A percentile compares a stretch with the other conserved stretches of the same genome.
Evolutionary conservation across 2,329 filamentous ascomycete genomes (phyloP).

Genomic region (Colletotrichum salicis): DNA sequence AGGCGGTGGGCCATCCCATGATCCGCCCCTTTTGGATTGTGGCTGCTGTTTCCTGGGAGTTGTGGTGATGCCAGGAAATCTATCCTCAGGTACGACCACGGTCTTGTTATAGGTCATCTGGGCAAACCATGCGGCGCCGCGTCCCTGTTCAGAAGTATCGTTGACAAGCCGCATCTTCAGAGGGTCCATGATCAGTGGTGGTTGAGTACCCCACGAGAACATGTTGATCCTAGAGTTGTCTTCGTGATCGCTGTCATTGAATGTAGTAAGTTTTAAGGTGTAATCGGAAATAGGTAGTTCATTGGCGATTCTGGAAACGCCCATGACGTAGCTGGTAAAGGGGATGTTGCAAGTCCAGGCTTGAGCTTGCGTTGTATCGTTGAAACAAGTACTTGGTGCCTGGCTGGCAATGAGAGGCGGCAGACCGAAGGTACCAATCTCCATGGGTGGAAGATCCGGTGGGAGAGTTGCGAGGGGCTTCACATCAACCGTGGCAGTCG

Average conservation of each 20-base stretch:
- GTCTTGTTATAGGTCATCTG: slow-evolving; percentile 65
- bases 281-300: slow-evolving; percentile 51
- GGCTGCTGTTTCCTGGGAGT: slow-evolving; percentile 42
- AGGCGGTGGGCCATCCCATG: slow-evolving; percentile 14
- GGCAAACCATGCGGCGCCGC: slow-evolving; percentile 67
- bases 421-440: slow-evolving; percentile 66
- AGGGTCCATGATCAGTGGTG: slow-evolving; percentile 55
- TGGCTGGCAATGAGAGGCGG: slow-evolving; percentile 62
- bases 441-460: slow-evolving; percentile 60
- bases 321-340: slow-evolving; percentile 56
- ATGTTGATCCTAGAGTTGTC: slow-evolving; percentile 39
- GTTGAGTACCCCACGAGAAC: slow-evolving; percentile 63
- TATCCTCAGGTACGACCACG: slow-evolving; percentile 60
- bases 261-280: slow-evolving; percentile 49
- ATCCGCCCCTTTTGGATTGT: slow-evolving; percentile 9
- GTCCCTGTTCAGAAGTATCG: slow-evolving; percentile 58
- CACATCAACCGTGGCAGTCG: slow-evolving; percentile 58
- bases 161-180: slow-evolving; percentile 59
- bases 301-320: slow-evolving; percentile 46
- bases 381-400: slow-evolving; percentile 66
- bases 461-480: slow-evolving; percentile 62
- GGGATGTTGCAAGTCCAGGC: slow-evolving; percentile 73
- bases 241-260: slow-evolving; percentile 50
- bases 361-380: slow-evolving; percentile 61
- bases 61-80: slow-evolving; percentile 43